Conservation (phyloP, 1,284 basidiomycete genomes). For the Hymenochaete sp. region DNA sequence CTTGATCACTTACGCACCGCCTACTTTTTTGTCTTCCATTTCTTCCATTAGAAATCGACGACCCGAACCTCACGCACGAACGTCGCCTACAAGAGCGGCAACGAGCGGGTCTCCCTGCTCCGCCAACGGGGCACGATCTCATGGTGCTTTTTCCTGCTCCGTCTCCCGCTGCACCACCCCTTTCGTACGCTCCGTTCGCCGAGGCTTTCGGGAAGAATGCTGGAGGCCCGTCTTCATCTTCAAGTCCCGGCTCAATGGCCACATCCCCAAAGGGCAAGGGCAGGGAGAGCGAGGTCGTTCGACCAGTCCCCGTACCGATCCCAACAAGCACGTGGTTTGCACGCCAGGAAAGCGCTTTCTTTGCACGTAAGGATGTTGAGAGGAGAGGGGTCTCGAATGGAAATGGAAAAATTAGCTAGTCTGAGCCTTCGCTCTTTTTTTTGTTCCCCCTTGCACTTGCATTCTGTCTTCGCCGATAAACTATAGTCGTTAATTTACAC, state of each 20-base stretch:
- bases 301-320: conserved; percentile 20
- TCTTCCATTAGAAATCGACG: not conserved
- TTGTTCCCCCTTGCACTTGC: too few relatives aligned
- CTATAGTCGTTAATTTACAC: too few relatives aligned
- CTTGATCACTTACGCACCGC: not conserved
- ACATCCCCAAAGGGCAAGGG: too few relatives aligned
- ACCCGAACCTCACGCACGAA: not conserved
- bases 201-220: not conserved
- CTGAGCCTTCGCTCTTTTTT: too few relatives aligned
- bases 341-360: conserved; percentile 65
- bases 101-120: conserved; percentile 45
- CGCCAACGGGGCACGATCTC: conserved; percentile 68
- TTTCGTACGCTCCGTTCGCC: not conserved
- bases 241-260: not conserved
- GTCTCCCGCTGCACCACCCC: conserved; percentile 34
- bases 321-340: conserved; percentile 64
- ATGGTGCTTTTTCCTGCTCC: conserved; percentile 72
- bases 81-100: too few relatives aligned
- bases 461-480: too few relatives aligned
- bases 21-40: conserved; percentile 1
- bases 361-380: too few relatives aligned
- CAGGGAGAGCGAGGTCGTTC: too few relatives aligned
- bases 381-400: too few relatives aligned
- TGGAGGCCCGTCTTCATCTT: not conserved
- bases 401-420: too few relatives aligned